These are phyloP conservation scores for Rhodotorula graminis DNA, from an alignment of 768 basidiomycete genomes.

Conservation along the genomic window DNA sequence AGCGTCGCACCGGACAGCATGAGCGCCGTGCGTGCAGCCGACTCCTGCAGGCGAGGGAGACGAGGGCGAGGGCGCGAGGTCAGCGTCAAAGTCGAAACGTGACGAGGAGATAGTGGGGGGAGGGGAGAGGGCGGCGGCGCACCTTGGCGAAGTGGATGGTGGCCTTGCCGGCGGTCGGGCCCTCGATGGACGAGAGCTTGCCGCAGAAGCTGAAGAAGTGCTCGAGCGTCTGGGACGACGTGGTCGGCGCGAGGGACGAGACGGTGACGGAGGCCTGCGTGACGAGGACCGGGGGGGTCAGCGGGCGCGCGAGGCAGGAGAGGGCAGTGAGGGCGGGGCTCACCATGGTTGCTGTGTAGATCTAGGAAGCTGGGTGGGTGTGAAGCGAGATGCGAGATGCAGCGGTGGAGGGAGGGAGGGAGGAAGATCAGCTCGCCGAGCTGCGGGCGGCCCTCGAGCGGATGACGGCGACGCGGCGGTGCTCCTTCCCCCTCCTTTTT, in stretches of 20 bases:
- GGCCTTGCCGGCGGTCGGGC: conserved; percentile 54
- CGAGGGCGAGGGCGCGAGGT: conserved; percentile 19
- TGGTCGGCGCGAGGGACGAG: background rate
- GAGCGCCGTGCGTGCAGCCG: conserved; percentile 76
- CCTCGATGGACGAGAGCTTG: conserved; percentile 54
- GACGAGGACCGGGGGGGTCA: background rate
- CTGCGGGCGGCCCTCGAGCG: too few relatives aligned
- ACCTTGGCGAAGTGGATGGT: conserved; percentile 74
- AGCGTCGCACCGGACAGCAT: conserved; percentile 65
- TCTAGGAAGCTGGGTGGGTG: background rate
- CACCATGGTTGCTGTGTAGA: background rate
- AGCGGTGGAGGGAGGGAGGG: too few relatives aligned
- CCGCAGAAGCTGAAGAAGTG: conserved; percentile 65
- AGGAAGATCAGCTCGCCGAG: background rate
- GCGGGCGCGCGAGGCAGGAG: background rate
- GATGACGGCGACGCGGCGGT: too few relatives aligned
- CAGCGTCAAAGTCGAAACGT: conserved; percentile 16
- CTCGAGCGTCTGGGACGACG: background rate
- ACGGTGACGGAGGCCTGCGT: background rate
- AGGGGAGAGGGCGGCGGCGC: conserved; percentile 4
- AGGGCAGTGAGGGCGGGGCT: background rate
- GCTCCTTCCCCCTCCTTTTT: too few relatives aligned
- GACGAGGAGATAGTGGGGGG: too few relatives aligned
- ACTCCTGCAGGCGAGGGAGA: conserved; percentile 45
- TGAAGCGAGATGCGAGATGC: too few relatives aligned